phyloP scores from a whole-genome alignment of 2,329 filamentous ascomycete genomes.

The Alternaria alternata region DNA sequence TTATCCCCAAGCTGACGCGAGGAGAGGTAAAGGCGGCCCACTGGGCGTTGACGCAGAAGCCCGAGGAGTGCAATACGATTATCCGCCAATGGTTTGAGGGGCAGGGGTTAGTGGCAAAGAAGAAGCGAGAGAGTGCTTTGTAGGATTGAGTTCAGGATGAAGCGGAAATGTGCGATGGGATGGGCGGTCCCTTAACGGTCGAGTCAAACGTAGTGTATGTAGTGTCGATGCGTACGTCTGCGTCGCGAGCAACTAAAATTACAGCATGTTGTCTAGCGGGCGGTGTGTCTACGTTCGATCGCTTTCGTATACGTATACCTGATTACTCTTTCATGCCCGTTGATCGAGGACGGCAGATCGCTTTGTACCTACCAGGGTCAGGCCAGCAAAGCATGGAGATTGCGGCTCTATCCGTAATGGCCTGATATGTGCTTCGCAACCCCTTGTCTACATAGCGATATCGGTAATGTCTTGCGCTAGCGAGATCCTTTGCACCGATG shows the following conservation, averaged over 20 bases:
- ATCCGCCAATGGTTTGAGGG: conserved; percentile 73
- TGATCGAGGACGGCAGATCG: neutral
- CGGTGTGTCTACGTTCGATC: neutral
- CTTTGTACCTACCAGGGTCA: neutral
- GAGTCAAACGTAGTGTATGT: neutral
- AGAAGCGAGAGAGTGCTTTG: conserved; percentile 52
- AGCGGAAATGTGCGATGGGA: neutral
- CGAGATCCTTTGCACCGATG: conserved; percentile 1
- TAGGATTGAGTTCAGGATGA: conserved; percentile 31
- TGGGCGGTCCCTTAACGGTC: neutral
- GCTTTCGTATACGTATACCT: neutral
- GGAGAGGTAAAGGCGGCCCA: conserved; percentile 75
- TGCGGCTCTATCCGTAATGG: conserved; percentile 19
- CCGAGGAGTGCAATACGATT: conserved; percentile 72
- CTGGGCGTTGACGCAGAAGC: conserved; percentile 82
- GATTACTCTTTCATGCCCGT: neutral
- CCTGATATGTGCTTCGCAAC: conserved; percentile 4
- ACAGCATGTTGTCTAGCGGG: neutral
- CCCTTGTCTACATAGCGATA: conserved; percentile 6
- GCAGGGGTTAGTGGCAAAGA: conserved; percentile 55
- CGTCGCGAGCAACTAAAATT: neutral
- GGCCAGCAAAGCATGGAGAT: conserved; percentile 2
- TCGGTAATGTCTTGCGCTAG: conserved; percentile 5
- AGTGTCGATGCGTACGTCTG: neutral
- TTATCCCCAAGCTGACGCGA: conserved; percentile 70